phyloP scores from a whole-genome alignment of 192 early-diverging fungal species.

The Coemansia erecta region DNA sequence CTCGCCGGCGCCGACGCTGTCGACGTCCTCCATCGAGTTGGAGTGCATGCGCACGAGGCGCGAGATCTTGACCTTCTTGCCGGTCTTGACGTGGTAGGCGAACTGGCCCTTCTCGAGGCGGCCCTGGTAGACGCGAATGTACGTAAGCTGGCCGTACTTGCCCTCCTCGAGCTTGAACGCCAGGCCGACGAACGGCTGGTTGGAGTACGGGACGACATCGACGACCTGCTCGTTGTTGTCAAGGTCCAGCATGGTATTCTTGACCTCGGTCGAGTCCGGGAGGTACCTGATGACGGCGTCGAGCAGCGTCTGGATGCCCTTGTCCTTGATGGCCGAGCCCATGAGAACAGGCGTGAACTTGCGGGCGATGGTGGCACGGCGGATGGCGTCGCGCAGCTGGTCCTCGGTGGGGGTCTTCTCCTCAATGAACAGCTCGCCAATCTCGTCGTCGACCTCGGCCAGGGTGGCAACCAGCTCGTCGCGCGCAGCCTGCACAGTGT shows the following conservation, averaged over 20 bases:
- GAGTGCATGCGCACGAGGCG: conserved; percentile 98
- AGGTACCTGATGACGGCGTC: conserved; percentile 70
- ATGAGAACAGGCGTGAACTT: conserved; percentile 83
- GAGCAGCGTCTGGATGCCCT: conserved; percentile 74
- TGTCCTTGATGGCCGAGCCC: conserved; percentile 85
- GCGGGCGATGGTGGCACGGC: conserved; percentile 72
- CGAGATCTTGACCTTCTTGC: conserved; percentile 93
- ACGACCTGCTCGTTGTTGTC: conserved; percentile 61
- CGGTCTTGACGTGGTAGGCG: conserved; percentile 84
- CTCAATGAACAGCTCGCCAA: conserved; percentile 78
- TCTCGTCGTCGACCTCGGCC: conserved; percentile 81
- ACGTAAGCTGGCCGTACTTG: conserved; percentile 95
- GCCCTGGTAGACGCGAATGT: conserved; percentile 96
- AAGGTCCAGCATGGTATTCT: conserved; percentile 70
- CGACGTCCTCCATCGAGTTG: conserved; percentile 96
- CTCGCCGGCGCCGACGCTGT: conserved; percentile 88
- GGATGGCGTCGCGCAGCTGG: conserved; percentile 71
- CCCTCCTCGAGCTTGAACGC: conserved; percentile 93
- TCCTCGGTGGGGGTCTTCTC: conserved; percentile 68
- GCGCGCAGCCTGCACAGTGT: conserved; percentile 63
- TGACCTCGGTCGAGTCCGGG: conserved; percentile 70
- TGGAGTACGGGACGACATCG: conserved; percentile 61
- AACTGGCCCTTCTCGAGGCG: conserved; percentile 81
- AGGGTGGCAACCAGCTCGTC: conserved; percentile 73
- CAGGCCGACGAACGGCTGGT: conserved; percentile 78